Evolutionary conservation across 768 basidiomycete genomes (phyloP), one percentile per base, ranked within the genome.

Genomic region (Russula brevipes): DNA sequence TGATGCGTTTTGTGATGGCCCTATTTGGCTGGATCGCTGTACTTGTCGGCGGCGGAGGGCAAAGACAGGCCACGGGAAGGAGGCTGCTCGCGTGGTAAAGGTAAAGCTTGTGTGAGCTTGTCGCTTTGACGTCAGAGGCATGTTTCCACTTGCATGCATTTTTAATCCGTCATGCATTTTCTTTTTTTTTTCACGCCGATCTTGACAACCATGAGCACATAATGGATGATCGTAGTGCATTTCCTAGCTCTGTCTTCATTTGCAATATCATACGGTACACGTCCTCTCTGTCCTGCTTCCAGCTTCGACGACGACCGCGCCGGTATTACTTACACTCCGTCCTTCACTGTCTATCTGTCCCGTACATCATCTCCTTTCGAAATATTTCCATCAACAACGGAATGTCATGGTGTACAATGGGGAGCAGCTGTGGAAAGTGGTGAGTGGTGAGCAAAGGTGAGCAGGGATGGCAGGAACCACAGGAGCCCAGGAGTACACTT

Each of bases 1-100:
- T 89, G 78, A 86, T 90, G 54, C 76, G 88, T 63, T 90, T 88
- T 71, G 73, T 90, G 73, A 89, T 91, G 88, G 78, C 84, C 36
- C 80, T 89, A 73, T 89, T 87, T 72, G 88, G 88, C 30, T 90
- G 88, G 88, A 78, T 90, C 66, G 81, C 85, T 46, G 80, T 89
- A 36, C 76, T 86, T n/a, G 57, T 75, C 9, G 72, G 73, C 6
- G 66, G 67, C 17, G 38, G 58, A 17, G 63, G 59, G 51, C 58
- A 64, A 60, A 56, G 63, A 56, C 53, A 54, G 42, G 47, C 17
- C n/a, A 16, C 33, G 12, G 59, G 54, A 56, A 54, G 63, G 31
- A 59, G 63, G 53, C 16, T 59, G n/a, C 33, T 64, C 4, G 54
- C 35, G 5, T 55, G 47, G 58, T 64, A 42, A 64, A 12, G 17